Evolutionary conservation across 345 rosid species (phyloP).

Genomic region (Linum tenue): DNA sequence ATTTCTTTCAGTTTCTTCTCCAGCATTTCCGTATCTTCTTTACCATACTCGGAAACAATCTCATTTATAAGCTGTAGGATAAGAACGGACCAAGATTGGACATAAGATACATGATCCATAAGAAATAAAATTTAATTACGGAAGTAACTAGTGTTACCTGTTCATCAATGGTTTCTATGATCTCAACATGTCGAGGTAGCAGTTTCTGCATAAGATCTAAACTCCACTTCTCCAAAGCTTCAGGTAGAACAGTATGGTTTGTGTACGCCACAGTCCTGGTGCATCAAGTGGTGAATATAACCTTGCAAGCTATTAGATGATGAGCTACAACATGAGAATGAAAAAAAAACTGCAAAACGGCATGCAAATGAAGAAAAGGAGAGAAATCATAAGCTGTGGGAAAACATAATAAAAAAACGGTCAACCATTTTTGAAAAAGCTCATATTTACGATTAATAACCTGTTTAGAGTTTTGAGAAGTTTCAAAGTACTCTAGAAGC

Average conservation of each 20-base stretch:
- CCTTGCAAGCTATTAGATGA: no score
- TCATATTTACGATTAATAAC: no score
- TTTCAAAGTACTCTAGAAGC: neutral
- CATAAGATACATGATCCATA: neutral
- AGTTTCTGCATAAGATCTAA: slow-evolving; percentile 67
- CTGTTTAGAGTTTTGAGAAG: neutral
- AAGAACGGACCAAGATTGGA: slow-evolving; percentile 16
- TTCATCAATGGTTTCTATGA: slow-evolving; percentile 72
- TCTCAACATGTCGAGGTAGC: slow-evolving; percentile 72
- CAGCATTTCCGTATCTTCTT: slow-evolving; percentile 37
- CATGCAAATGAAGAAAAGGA: neutral
- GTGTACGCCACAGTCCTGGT: slow-evolving; percentile 74
- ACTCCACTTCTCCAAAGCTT: slow-evolving; percentile 88
- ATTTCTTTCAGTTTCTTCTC: slow-evolving; percentile 54
- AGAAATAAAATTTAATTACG: slow-evolving; percentile 5
- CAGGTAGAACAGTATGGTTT: slow-evolving; percentile 78
- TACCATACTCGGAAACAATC: slow-evolving; percentile 57
- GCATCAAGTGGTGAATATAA: slow-evolving; percentile 10
- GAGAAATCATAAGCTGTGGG: neutral
- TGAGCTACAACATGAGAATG: neutral
- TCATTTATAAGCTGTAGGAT: slow-evolving; percentile 43
- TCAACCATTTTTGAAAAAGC: neutral
- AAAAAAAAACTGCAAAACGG: neutral
- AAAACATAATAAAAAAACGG: neutral
- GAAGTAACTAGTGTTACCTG: slow-evolving; percentile 35